phyloP scores from a whole-genome alignment of 192 early-diverging fungal genomes.

The Backusella luteola region DNA sequence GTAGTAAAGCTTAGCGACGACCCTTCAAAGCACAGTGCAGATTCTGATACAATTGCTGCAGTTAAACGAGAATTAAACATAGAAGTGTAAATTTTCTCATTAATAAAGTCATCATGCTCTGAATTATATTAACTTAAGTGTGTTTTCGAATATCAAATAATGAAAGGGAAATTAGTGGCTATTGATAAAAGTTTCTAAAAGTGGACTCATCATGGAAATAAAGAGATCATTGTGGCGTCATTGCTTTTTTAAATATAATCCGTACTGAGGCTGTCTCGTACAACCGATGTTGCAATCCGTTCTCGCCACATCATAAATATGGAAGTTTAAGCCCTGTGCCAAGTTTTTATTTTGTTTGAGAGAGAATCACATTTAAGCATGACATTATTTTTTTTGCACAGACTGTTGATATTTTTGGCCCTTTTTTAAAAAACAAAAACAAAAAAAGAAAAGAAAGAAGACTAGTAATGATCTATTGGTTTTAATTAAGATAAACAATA shows the following conservation, averaged over 20 bases:
- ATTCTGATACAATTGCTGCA: slow-evolving; percentile 43
- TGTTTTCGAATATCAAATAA: not conserved
- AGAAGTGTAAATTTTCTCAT: not conserved
- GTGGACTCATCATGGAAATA: not conserved
- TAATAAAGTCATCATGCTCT: not conserved
- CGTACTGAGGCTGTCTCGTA: not conserved
- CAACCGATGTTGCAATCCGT: not conserved
- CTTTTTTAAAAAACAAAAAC: not conserved
- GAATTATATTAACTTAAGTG: not conserved
- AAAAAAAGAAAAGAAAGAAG: not conserved
- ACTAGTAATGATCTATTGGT: not conserved
- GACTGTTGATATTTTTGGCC: not conserved
- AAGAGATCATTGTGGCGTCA: not conserved
- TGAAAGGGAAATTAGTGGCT: not conserved
- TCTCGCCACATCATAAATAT: not conserved
- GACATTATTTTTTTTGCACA: not conserved
- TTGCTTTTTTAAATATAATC: not conserved
- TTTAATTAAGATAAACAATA: not conserved
- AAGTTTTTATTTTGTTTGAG: not conserved
- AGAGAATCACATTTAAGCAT: not conserved
- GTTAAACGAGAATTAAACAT: slow-evolving; percentile 45
- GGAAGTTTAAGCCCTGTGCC: not conserved
- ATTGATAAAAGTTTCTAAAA: not conserved
- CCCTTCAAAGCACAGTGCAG: slow-evolving; percentile 58
- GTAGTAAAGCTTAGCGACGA: slow-evolving; percentile 77